phyloP scores from a whole-genome alignment of 331 rosid genomes.

The Rosa hybrid region DNA sequence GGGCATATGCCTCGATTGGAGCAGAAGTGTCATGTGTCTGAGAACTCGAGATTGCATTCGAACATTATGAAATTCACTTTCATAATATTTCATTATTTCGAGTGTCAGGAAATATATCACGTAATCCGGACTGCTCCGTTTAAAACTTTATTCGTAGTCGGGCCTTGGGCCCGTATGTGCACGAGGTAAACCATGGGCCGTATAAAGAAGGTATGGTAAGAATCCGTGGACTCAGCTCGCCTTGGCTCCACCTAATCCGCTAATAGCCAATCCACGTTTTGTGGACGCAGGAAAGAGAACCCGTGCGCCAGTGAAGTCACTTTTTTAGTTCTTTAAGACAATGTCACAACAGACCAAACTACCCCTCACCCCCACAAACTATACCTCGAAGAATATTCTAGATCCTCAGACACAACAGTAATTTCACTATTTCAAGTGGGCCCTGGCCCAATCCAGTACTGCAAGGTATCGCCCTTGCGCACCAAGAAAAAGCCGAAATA shows the following conservation, averaged over 20 bases:
- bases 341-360: not conserved
- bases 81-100: no score
- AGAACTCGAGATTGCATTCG: no score
- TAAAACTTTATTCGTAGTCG: no score
- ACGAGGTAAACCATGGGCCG: not conserved
- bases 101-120: no score
- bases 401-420: slow-evolving; percentile 17
- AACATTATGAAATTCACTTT: no score
- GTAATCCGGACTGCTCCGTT: no score
- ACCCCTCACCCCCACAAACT: slow-evolving; percentile 8
- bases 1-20: not conserved
- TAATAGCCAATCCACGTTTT: slow-evolving; percentile 6
- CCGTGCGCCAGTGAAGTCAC: slow-evolving; percentile 15
- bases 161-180: not conserved
- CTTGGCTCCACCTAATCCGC: slow-evolving; percentile 15
- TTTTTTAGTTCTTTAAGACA: not conserved
- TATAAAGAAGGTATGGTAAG: not conserved
- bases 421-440: not conserved
- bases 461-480: not conserved
- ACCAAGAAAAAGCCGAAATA: not conserved
- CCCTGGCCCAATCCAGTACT: slow-evolving; percentile 3
- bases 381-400: slow-evolving; percentile 24
- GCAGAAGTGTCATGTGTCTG: no score
- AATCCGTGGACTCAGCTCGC: not conserved
- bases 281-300: slow-evolving; percentile 8